phyloP scores from a whole-genome alignment of 148 eudicot genomes.

The Rhododendron ovatum region DNA sequence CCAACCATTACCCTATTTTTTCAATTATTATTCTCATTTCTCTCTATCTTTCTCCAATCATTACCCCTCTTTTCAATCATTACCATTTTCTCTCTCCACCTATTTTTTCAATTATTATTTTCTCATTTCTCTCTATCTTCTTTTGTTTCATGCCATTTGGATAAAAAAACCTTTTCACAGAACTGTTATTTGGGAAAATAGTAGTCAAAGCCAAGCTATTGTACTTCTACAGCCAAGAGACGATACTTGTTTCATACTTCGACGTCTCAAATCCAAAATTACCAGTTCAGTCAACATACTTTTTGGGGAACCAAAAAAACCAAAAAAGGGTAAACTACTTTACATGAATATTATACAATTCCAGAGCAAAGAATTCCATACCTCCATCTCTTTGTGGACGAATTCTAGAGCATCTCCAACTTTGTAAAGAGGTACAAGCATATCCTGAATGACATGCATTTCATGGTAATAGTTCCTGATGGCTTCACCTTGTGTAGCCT shows the following conservation, averaged over 20 bases:
- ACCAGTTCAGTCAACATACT: background rate
- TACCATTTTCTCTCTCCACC: no score
- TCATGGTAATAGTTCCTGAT: conserved; percentile 92
- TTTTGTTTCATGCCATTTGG: background rate
- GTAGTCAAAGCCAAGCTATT: background rate
- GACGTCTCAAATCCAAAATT: background rate
- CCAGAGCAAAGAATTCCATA: conserved; percentile 20
- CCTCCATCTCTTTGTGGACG: conserved; percentile 93
- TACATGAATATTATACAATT: background rate
- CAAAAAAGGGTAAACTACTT: background rate
- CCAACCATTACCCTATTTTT: no score
- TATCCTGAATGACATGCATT: conserved; percentile 88
- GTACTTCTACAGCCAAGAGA: background rate
- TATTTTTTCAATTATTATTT: no score
- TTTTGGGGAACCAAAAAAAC: background rate
- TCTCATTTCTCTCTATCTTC: no score
- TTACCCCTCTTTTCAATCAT: no score
- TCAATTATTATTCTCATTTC: no score
- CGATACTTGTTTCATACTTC: background rate
- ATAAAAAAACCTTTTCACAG: background rate
- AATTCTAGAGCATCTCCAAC: conserved; percentile 88
- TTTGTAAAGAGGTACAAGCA: conserved; percentile 95
- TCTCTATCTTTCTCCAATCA: no score
- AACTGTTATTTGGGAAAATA: background rate
- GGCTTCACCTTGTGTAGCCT: conserved; percentile 95